Conservation (phyloP, 2,329 filamentous ascomycete genomes). For the Raffaelea arxii region DNA sequence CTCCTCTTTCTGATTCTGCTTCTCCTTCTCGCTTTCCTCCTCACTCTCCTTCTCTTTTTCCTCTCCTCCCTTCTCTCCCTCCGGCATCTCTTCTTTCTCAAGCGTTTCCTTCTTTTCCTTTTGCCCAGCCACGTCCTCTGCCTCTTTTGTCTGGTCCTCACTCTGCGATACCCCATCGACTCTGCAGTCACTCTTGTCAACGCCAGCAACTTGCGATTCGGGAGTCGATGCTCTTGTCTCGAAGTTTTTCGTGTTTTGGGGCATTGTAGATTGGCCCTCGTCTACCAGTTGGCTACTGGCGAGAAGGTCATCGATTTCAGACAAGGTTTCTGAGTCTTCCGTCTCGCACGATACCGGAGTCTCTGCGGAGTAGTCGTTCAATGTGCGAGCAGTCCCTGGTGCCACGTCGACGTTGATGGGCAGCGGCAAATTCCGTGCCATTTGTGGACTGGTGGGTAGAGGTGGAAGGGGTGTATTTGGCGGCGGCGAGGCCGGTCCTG, state of each 20-base stretch:
- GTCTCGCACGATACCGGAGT: no score
- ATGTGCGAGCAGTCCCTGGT: no score
- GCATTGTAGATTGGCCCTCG: no score
- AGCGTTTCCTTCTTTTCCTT: not conserved
- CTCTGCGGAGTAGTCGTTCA: no score
- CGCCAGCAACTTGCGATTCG: not conserved
- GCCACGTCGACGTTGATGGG: no score
- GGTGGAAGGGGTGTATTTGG: constrained; percentile 9
- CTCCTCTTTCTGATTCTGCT: not conserved
- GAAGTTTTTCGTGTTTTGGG: no score
- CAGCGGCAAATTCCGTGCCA: no score
- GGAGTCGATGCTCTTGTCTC: not conserved
- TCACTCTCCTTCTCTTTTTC: not conserved
- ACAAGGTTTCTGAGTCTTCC: no score
- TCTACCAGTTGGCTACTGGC: no score
- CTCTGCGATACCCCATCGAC: not conserved
- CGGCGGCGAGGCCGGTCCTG: constrained; percentile 4
- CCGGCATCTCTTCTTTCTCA: not conserved
- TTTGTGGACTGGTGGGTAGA: constrained; percentile 3
- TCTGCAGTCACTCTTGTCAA: not conserved
- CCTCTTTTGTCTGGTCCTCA: not conserved
- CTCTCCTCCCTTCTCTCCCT: not conserved
- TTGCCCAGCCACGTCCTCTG: not conserved
- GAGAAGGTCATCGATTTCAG: no score
- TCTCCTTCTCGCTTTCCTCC: not conserved